Conservation (phyloP, 352 stramenopile species). For the Thraustotheca clavata region DNA sequence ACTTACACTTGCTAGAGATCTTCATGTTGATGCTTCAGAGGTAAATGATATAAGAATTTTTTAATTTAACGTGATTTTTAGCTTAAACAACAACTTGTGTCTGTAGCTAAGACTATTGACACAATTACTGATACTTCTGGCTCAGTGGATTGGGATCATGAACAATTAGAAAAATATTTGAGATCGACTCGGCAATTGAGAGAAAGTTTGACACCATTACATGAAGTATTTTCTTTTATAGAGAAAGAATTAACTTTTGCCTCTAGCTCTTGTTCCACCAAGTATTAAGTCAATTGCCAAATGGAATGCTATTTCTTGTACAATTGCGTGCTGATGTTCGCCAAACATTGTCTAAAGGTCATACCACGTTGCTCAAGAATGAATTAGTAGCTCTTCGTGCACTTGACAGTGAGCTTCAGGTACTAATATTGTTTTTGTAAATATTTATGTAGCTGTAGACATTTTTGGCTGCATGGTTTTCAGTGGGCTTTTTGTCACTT, state of each 20-base stretch:
- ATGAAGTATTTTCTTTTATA: not conserved
- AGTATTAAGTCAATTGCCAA: constrained; percentile 69
- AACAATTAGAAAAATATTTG: constrained; percentile 67
- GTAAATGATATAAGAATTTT: constrained; percentile 24
- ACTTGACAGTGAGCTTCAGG: constrained; percentile 67
- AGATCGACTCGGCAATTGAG: constrained; percentile 57
- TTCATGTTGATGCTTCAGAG: constrained; percentile 50
- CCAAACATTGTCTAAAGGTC: constrained; percentile 49
- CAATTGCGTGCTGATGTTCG: constrained; percentile 65
- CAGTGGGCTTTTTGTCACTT: constrained; percentile 85
- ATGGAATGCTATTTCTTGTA: constrained; percentile 75
- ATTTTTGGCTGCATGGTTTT: constrained; percentile 89
- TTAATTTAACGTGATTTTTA: constrained; percentile 16
- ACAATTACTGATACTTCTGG: constrained; percentile 35
- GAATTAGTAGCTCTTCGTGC: constrained; percentile 51
- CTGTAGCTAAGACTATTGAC: constrained; percentile 45
- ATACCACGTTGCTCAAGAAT: constrained; percentile 16
- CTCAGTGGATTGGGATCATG: constrained; percentile 49
- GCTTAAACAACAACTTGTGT: constrained; percentile 43
- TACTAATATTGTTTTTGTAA: constrained; percentile 15
- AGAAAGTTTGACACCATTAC: constrained; percentile 34
- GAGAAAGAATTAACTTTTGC: not conserved
- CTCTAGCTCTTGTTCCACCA: constrained; percentile 73
- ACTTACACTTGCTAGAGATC: constrained; percentile 60
- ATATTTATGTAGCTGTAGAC: constrained; percentile 29